A percentile compares a stretch with the other conserved stretches of the same genome.
Evolutionary conservation across 2,329 filamentous ascomycete species (phyloP).

Genomic region (Penicillium sp.): DNA sequence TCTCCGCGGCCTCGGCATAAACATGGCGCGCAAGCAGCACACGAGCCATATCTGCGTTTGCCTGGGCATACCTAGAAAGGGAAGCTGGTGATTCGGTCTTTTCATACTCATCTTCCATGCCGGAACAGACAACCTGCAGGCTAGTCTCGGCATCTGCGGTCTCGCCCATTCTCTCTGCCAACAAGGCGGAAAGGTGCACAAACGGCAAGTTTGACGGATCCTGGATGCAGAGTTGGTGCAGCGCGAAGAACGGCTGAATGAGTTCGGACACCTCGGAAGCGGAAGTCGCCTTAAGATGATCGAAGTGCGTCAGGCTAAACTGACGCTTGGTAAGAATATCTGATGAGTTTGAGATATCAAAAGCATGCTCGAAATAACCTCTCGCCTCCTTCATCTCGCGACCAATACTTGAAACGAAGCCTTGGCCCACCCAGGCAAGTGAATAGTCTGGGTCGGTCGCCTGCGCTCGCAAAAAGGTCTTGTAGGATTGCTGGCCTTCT

Average conservation of each 20-base stretch:
- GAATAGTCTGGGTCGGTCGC: conserved; percentile 92
- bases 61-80: conserved; percentile 74
- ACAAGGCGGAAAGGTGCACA: conserved; percentile 74
- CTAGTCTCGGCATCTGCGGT: conserved; percentile 60
- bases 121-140: conserved; percentile 65
- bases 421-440: conserved; percentile 91
- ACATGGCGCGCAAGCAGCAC: conserved; percentile 68
- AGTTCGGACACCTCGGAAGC: conserved; percentile 57
- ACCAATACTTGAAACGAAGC: conserved; percentile 73
- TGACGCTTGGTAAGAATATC: conserved; percentile 71
- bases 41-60: conserved; percentile 83
- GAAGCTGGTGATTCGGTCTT: conserved; percentile 71
- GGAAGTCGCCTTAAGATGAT: conserved; percentile 63
- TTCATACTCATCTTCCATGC: conserved; percentile 80
- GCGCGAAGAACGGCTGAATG: conserved; percentile 82
- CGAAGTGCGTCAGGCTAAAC: conserved; percentile 78
- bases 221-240: conserved; percentile 75
- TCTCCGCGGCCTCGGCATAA: conserved; percentile 69
- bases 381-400: conserved; percentile 76
- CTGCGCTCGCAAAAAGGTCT: conserved; percentile 85
- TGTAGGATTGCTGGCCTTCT: conserved; percentile 81
- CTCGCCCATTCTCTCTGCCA: conserved; percentile 77
- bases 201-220: conserved; percentile 68
- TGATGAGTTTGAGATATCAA: conserved; percentile 82
- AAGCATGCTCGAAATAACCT: conserved; percentile 86